Conservation (phyloP, 2,329 filamentous ascomycete genomes). For the Xylariaceae sp. region DNA sequence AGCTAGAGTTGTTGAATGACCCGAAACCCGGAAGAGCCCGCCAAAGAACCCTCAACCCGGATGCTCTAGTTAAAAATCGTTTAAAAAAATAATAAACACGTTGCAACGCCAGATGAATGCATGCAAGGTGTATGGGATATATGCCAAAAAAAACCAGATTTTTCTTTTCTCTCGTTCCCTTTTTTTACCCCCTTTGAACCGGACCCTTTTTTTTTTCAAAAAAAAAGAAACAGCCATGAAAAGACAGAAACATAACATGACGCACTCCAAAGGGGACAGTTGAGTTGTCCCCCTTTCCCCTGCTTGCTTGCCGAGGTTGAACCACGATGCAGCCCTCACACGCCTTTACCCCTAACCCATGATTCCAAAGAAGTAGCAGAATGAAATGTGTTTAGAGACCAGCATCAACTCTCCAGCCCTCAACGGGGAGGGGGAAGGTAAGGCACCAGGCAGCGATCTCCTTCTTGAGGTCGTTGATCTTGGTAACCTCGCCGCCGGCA, state of each 20-base stretch:
- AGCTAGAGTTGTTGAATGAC: constrained; percentile 29
- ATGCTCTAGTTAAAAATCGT: constrained; percentile 18
- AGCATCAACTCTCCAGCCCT: constrained; percentile 61
- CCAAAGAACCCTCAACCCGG: constrained; percentile 24
- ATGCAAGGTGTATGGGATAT: constrained; percentile 15
- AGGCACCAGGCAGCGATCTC: constrained; percentile 85
- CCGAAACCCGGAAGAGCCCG: constrained; percentile 24
- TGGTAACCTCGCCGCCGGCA: constrained; percentile 65
- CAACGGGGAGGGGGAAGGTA: constrained; percentile 87
- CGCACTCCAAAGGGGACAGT: constrained; percentile 28
- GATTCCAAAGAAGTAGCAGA: constrained; percentile 3
- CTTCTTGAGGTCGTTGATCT: constrained; percentile 80
- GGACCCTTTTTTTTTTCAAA: constrained; percentile 16
- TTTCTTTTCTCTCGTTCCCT: constrained; percentile 2
- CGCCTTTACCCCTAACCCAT: constrained; percentile 12
- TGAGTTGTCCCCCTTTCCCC: constrained; percentile 29
- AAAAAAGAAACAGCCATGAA: background rate
- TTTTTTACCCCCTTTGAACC: constrained; percentile 8
- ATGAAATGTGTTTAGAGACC: constrained; percentile 42
- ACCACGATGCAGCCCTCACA: constrained; percentile 23
- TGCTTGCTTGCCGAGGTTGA: constrained; percentile 28
- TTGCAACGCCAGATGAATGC: constrained; percentile 34
- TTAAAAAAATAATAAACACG: constrained; percentile 1
- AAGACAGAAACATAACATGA: constrained; percentile 20
- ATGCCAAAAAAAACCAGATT: background rate